Base-by-base conservation (phyloP, 1,284 basidiomycete species). In the Anthracocystis walkeri region DNA sequence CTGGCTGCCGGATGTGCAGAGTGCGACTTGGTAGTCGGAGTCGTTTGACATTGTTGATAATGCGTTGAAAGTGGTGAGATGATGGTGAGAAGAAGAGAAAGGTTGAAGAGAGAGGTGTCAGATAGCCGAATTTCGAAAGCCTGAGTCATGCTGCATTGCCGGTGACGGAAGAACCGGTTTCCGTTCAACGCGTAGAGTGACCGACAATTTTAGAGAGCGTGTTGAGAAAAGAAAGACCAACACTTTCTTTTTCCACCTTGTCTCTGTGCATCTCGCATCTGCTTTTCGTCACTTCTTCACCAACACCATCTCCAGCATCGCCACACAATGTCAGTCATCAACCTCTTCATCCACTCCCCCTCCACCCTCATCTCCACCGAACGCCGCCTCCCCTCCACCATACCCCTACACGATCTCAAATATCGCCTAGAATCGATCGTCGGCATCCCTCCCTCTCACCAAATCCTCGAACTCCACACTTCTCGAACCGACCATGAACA, bases 391-490 rank as follows among this genome's bases (percentile, higher is more conserved):
- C 66, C 77, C n/a, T 69, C 74, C 27, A 65, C 55, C 33, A 58
- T 73, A 38, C 65, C 79, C 3, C 50, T 80, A 0, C 35, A 49
- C 41, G 66, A 73, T 8, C 74, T 82, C 83, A 96, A 69, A 92
- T 88, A 87, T 71, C 96, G 94, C 79, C 90, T 98, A 27, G 93
- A 95, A 82, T 88, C 91, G 53, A 90, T 97, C 81, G 97, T 95
- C n/a, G 95, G 95, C 18, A 92, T 97, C 59, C 90, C 92, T 5
- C 64, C 71, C 14, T 56, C 69, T 0, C 18, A 59, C 29, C 80
- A 82, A 51, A 63, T 65, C 40, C 59, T 82, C 55, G 86, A 88
- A 0, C 84, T 96, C 7, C 88, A 90, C 57, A 89, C 90, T 2
- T 59, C 79, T 1, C 58, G 67, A n/a, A 75, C 79, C 8, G 77